phyloP scores from a whole-genome alignment of 2,329 filamentous ascomycete genomes.

The Podosphaera aphanis region DNA sequence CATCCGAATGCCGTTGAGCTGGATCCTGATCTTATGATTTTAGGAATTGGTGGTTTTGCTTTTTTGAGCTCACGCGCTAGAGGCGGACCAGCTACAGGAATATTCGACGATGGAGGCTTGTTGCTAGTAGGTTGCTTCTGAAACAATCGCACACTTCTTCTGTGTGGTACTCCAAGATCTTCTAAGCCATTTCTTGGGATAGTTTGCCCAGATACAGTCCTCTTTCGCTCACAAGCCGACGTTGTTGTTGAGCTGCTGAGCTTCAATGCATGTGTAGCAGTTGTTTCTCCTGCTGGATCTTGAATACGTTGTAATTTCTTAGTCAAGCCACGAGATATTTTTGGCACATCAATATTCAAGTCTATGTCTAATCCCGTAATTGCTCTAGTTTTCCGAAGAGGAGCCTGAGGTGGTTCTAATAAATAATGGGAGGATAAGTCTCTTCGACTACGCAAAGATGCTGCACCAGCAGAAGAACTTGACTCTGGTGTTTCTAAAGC shows the following conservation, averaged over 20 bases:
- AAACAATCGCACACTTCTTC: slow-evolving; percentile 52
- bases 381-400: slow-evolving; percentile 18
- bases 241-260: slow-evolving; percentile 7
- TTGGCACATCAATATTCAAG: slow-evolving; percentile 16
- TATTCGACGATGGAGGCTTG: slow-evolving; percentile 28
- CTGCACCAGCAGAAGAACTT: slow-evolving; percentile 19
- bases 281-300: slow-evolving; percentile 13
- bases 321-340: slow-evolving; percentile 15
- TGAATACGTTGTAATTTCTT: slow-evolving; percentile 14
- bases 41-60: slow-evolving; percentile 47
- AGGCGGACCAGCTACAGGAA: slow-evolving; percentile 31
- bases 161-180: slow-evolving; percentile 38
- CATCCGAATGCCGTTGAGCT: slow-evolving; percentile 53
- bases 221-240: slow-evolving; percentile 44
- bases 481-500: slow-evolving; percentile 39
- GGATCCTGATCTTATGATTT: slow-evolving; percentile 41
- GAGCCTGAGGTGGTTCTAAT: slow-evolving; percentile 25
- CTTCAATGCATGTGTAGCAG: slow-evolving; percentile 9
- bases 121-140: slow-evolving; percentile 30
- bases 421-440: slow-evolving; percentile 13
- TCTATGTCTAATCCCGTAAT: slow-evolving; percentile 16
- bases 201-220: slow-evolving; percentile 73
- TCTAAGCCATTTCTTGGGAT: slow-evolving; percentile 29
- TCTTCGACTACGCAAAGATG: slow-evolving; percentile 10
- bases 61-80: slow-evolving; percentile 60